These are phyloP conservation scores for Xylariaceae sp. DNA, from an alignment of 2,329 filamentous ascomycete species.

Conservation along the genomic window DNA sequence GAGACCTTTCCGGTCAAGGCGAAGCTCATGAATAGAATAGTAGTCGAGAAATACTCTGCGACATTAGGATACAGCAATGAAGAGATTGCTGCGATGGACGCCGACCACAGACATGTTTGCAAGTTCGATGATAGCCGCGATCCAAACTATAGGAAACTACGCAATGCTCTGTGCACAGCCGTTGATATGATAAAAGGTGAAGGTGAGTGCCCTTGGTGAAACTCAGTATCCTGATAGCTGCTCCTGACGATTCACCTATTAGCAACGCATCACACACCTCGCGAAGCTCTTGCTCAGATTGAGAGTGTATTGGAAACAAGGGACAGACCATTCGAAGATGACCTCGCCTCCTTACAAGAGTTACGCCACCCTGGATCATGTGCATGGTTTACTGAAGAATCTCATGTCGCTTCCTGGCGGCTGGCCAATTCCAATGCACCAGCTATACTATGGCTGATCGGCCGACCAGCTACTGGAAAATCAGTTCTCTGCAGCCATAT, in stretches of 20 bases:
- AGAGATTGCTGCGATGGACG: conserved; percentile 30
- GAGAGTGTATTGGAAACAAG: conserved; percentile 19
- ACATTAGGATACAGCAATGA: conserved; percentile 28
- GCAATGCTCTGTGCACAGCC: conserved; percentile 31
- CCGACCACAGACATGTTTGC: conserved; percentile 36
- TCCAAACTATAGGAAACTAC: conserved; percentile 33
- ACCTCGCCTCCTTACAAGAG: conserved; percentile 24
- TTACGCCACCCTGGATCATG: conserved; percentile 31
- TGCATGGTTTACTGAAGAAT: conserved; percentile 29
- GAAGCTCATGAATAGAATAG: conserved; percentile 28
- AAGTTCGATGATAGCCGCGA: conserved; percentile 33
- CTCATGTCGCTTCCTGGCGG: conserved; percentile 25
- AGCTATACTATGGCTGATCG: conserved; percentile 32
- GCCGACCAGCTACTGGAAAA: conserved; percentile 35
- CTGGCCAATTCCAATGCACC: conserved; percentile 8
- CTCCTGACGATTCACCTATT: neutral
- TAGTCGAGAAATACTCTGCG: conserved; percentile 32
- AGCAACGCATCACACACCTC: conserved; percentile 5
- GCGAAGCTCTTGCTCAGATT: conserved; percentile 15
- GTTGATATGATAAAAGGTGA: conserved; percentile 24
- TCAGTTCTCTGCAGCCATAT: conserved; percentile 34
- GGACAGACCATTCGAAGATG: conserved; percentile 22
- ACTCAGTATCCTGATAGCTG: neutral
- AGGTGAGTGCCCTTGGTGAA: neutral
- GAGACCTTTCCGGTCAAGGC: conserved; percentile 37